Evolutionary conservation across 1,284 basidiomycete genomes (phyloP).

Genomic region (Moesziomyces sp.): DNA sequence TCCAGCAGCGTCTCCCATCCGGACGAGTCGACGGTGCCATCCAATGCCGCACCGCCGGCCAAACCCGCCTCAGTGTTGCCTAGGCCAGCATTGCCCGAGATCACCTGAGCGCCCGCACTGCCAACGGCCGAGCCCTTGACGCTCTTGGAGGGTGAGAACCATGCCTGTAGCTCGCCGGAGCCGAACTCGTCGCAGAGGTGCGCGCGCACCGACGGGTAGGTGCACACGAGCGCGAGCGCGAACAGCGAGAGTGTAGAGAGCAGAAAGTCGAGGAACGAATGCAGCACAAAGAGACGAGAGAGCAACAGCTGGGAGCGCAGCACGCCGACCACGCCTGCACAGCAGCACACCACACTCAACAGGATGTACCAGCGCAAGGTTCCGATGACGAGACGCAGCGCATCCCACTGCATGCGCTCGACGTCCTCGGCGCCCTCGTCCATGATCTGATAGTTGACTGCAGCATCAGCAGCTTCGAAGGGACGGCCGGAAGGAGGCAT

Average conservation of each 20-base stretch:
- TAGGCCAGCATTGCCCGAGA: not conserved
- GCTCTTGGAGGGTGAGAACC: slow-evolving; percentile 16
- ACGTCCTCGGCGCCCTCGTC: slow-evolving; percentile 43
- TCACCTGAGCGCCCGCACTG: not conserved
- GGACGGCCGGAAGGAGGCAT: slow-evolving; percentile 1
- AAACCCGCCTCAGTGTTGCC: not conserved
- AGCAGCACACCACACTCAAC: slow-evolving; percentile 39
- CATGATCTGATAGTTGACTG: slow-evolving; percentile 6
- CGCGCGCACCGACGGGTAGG: slow-evolving; percentile 47
- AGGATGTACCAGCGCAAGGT: slow-evolving; percentile 43
- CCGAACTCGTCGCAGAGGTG: slow-evolving; percentile 54
- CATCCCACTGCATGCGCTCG: slow-evolving; percentile 53
- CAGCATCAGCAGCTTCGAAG: slow-evolving; percentile 4
- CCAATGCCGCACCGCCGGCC: not conserved
- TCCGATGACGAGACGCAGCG: slow-evolving; percentile 36
- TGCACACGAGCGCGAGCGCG: slow-evolving; percentile 46
- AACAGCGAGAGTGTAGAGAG: slow-evolving; percentile 53
- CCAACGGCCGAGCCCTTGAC: not conserved
- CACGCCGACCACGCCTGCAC: slow-evolving; percentile 46
- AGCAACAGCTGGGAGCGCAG: slow-evolving; percentile 42
- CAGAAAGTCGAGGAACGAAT: slow-evolving; percentile 56
- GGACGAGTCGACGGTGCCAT: slow-evolving; percentile 23
- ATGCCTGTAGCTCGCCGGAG: slow-evolving; percentile 33
- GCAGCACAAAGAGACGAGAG: slow-evolving; percentile 50
- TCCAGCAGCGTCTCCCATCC: slow-evolving; percentile 51